Conservation (phyloP, 495 filamentous ascomycete species). For the Neurospora sp. region DNA sequence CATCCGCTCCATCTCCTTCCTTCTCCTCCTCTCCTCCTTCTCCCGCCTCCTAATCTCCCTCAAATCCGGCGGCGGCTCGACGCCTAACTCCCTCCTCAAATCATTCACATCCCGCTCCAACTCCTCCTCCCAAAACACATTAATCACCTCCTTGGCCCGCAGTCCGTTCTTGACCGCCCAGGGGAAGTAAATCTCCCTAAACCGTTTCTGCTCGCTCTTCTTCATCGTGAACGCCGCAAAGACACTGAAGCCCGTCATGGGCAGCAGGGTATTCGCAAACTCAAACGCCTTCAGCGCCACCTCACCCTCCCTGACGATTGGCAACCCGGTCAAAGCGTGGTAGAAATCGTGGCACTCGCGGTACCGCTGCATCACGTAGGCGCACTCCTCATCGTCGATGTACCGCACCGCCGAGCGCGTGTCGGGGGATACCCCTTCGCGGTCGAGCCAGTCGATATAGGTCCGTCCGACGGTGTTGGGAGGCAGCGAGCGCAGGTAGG, state of each 20-base stretch:
- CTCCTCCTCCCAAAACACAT: constrained; percentile 98
- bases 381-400: constrained; percentile 89
- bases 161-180: constrained; percentile 86
- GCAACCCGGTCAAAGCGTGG: constrained; percentile 87
- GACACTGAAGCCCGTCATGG: constrained; percentile 70
- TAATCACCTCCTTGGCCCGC: constrained; percentile 71
- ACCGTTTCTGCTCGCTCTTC: constrained; percentile 59
- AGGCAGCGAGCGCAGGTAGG: constrained; percentile 60
- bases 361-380: constrained; percentile 98
- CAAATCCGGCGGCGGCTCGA: constrained; percentile 86
- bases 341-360: constrained; percentile 98
- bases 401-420: constrained; percentile 73
- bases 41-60: constrained; percentile 64
- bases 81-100: constrained; percentile 60
- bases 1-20: constrained; percentile 38
- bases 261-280: constrained; percentile 85
- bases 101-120: constrained; percentile 75
- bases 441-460: constrained; percentile 81
- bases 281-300: constrained; percentile 92
- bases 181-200: constrained; percentile 67
- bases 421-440: constrained; percentile 86
- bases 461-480: constrained; percentile 70
- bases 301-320: constrained; percentile 88
- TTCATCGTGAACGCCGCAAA: constrained; percentile 72
- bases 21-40: constrained; percentile 55